Evolutionary conservation across 1,139 yeast species (phyloP), one percentile per base, ranked within the genome.

Genomic region (Yamadazyma diospyri): DNA sequence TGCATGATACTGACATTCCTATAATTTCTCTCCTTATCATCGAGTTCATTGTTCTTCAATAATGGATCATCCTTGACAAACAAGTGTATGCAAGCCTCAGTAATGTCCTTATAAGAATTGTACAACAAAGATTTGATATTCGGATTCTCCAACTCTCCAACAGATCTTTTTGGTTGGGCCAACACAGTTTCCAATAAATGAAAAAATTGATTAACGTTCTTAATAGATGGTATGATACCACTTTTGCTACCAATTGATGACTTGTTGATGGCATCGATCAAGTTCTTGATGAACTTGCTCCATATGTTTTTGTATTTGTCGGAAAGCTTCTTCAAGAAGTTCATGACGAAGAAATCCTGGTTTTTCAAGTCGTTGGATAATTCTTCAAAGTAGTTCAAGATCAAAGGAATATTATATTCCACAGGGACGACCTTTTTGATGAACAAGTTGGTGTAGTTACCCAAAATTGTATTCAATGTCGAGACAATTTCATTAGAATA

Each of bases 321-420:
- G 16, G 64, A 61, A 4, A 79, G 46, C 43, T 75, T 75, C 27
- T 64, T 67, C 43, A 82, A 61, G 39, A 72, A 64, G 30, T 72
- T 68, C 40, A 73, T 64, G 22, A 51, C 58, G 20, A 82, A 57
- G 46, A 73, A 86, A 42, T 85, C 95, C 51, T 82, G 89, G 52
- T 79, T 76, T 16, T 68, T 69, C 21, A 71, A 46, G 4, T 64
- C 59, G 17, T 61, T 64, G 11, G 64, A 45, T 15, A 77, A 38
- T 2, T 56, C 53, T 22, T 69, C 75, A 34, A 76, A 57, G 16
- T 73, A 56, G 3, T 59, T 45, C 35, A 68, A 47, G n/a, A 66
- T 46, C 18, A 57, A 41, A 1, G 72, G 72, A 14, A 64, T 49
- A 30, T 55, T 61, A 36, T 61, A 49, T 23, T 64, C 72, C 10